Conservation (phyloP, 2,329 filamentous ascomycete species). For the Fusarium chlamydosporum region DNA sequence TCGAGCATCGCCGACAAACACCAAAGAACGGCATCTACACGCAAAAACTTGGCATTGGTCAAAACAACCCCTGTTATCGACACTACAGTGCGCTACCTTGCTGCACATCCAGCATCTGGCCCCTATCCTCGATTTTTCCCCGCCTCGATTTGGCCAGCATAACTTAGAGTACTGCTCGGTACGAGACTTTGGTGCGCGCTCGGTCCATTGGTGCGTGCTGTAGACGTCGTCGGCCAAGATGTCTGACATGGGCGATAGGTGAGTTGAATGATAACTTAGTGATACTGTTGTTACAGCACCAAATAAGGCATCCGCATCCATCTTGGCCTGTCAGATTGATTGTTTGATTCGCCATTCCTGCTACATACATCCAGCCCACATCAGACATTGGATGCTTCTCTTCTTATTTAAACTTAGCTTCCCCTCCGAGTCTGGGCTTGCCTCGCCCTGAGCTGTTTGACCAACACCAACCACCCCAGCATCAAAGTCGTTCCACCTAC, state of each 20-base stretch:
- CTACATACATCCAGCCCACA: slow-evolving; percentile 42
- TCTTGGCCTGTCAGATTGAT: slow-evolving; percentile 21
- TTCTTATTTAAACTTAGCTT: slow-evolving; percentile 40
- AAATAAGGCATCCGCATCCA: background rate
- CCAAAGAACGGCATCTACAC: slow-evolving; percentile 14
- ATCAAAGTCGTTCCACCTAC: slow-evolving; percentile 50
- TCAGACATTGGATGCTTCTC: slow-evolving; percentile 30
- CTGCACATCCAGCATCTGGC: slow-evolving; percentile 34
- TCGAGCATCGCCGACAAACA: slow-evolving; percentile 14
- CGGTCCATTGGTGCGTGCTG: slow-evolving; percentile 14
- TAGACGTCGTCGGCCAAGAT: slow-evolving; percentile 40
- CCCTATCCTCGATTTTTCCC: slow-evolving; percentile 39
- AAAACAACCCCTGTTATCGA: slow-evolving; percentile 24
- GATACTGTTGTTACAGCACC: slow-evolving; percentile 16
- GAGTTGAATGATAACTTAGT: slow-evolving; percentile 26
- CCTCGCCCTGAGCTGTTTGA: slow-evolving; percentile 23
- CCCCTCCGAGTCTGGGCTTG: slow-evolving; percentile 21
- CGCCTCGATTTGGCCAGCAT: slow-evolving; percentile 24
- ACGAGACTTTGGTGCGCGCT: background rate
- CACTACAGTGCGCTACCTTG: slow-evolving; percentile 30
- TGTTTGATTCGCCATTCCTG: slow-evolving; percentile 28
- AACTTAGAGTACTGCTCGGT: slow-evolving; percentile 2
- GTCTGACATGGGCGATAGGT: slow-evolving; percentile 50
- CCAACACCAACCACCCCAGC: slow-evolving; percentile 37
- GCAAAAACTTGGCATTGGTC: slow-evolving; percentile 28